phyloP scores from a whole-genome alignment of 208 protist species.

The Trypanosoma vivax region DNA sequence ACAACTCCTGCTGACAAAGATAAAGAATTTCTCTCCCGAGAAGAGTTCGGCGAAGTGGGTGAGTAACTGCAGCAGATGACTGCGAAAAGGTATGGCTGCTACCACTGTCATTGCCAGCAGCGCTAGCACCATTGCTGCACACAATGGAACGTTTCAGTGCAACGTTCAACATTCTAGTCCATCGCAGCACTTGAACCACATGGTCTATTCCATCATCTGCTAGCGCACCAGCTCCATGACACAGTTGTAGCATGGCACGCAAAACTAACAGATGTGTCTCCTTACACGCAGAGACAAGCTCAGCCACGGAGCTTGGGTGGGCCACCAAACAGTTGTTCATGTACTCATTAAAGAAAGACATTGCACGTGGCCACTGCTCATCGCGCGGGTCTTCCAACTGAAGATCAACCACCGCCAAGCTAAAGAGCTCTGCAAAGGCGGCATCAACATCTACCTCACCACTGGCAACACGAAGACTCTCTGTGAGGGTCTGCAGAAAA shows the following conservation, averaged over 20 bases:
- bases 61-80: background rate
- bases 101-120: no score
- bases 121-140: no score
- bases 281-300: conserved; percentile 18
- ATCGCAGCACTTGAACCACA: conserved; percentile 24
- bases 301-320: conserved; percentile 8
- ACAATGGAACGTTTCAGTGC: conserved; percentile 7
- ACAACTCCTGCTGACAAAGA: conserved; percentile 14
- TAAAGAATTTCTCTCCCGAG: conserved; percentile 28
- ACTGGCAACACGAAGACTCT: conserved; percentile 17
- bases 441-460: conserved; percentile 27
- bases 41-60: conserved; percentile 28
- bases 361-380: conserved; percentile 30
- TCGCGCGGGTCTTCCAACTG: conserved; percentile 40
- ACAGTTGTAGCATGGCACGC: conserved; percentile 36
- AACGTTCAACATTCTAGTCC: conserved; percentile 24
- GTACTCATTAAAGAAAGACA: conserved; percentile 43
- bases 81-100: conserved; percentile 4
- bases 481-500: conserved; percentile 39
- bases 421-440: conserved; percentile 57
- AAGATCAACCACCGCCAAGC: conserved; percentile 62
- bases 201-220: conserved; percentile 4
- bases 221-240: conserved; percentile 10
- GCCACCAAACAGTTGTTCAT: conserved; percentile 10
- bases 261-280: conserved; percentile 31